These are phyloP conservation scores for Lepiota subincarnata DNA, from an alignment of 768 basidiomycete genomes.

Conservation along the genomic window DNA sequence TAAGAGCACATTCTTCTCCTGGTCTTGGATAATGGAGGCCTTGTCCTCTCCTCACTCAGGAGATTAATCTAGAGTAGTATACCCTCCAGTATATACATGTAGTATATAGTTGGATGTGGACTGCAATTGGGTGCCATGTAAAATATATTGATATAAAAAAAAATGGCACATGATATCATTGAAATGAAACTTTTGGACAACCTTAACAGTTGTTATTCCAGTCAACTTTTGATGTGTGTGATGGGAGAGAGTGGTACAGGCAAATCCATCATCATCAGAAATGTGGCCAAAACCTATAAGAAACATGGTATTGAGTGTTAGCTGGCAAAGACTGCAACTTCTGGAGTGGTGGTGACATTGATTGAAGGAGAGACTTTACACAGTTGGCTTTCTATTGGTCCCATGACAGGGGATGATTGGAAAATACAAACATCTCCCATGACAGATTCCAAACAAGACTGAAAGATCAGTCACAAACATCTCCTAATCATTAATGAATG, in stretches of 20 bases:
- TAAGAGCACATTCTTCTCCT: no score
- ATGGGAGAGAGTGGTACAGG: conserved; percentile 41
- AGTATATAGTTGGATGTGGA: no score
- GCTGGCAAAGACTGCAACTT: conserved; percentile 33
- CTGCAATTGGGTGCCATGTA: no score
- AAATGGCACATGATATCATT: no score
- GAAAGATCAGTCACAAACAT: conserved; percentile 13
- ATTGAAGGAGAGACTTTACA: conserved; percentile 35
- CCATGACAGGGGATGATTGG: not conserved
- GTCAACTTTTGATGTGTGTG: conserved; percentile 32
- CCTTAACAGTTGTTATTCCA: conserved; percentile 1
- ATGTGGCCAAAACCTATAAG: conserved; percentile 31
- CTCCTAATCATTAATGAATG: conserved; percentile 35
- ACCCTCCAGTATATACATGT: no score
- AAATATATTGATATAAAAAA: no score
- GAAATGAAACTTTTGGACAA: no score
- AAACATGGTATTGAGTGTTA: not conserved
- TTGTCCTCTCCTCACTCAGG: no score
- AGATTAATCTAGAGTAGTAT: no score
- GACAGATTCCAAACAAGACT: conserved; percentile 16
- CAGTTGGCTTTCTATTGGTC: not conserved
- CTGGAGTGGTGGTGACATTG: conserved; percentile 36
- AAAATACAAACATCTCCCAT: not conserved
- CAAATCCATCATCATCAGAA: conserved; percentile 37
- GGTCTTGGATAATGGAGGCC: no score